Conservation (phyloP, 805 yeast species). For the Ogataea nonfermentans region DNA sequence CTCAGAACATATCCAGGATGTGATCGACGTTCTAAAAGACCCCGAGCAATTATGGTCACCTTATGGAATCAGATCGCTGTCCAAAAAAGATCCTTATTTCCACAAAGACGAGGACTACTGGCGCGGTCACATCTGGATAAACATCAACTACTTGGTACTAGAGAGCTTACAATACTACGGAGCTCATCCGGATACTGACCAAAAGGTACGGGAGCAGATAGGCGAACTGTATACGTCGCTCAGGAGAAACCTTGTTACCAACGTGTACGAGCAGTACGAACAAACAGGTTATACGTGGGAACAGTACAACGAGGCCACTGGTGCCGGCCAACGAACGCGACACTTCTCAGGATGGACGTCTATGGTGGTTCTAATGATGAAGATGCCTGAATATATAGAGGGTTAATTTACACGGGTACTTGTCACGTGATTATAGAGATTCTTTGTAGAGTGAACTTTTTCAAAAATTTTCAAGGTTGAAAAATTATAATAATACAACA, state of each 20-base stretch:
- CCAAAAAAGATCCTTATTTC: slow-evolving; percentile 62
- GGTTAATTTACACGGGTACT: neutral
- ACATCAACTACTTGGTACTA: slow-evolving; percentile 79
- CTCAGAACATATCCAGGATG: slow-evolving; percentile 45
- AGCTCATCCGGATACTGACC: slow-evolving; percentile 29
- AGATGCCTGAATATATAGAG: slow-evolving; percentile 58
- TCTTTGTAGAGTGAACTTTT: slow-evolving; percentile 8
- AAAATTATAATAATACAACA: slow-evolving; percentile 4
- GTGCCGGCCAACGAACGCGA: slow-evolving; percentile 76
- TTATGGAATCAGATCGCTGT: slow-evolving; percentile 79
- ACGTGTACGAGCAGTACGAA: slow-evolving; percentile 67
- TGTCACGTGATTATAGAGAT: slow-evolving; percentile 7
- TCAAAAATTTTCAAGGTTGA: slow-evolving; percentile 5
- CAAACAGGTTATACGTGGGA: slow-evolving; percentile 86
- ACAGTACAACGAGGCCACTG: slow-evolving; percentile 77
- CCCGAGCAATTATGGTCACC: slow-evolving; percentile 74
- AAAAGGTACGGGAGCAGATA: slow-evolving; percentile 38
- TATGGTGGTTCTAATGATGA: slow-evolving; percentile 74
- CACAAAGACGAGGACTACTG: slow-evolving; percentile 88
- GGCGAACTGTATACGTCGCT: slow-evolving; percentile 53
- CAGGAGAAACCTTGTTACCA: slow-evolving; percentile 64
- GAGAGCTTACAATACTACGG: slow-evolving; percentile 66
- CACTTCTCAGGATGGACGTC: slow-evolving; percentile 96
- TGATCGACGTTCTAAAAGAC: slow-evolving; percentile 60
- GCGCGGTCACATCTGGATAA: slow-evolving; percentile 94